Evolutionary conservation across 331 rosid species (phyloP), one percentile per base, ranked within the genome.

Genomic region (Quercus tomentella): DNA sequence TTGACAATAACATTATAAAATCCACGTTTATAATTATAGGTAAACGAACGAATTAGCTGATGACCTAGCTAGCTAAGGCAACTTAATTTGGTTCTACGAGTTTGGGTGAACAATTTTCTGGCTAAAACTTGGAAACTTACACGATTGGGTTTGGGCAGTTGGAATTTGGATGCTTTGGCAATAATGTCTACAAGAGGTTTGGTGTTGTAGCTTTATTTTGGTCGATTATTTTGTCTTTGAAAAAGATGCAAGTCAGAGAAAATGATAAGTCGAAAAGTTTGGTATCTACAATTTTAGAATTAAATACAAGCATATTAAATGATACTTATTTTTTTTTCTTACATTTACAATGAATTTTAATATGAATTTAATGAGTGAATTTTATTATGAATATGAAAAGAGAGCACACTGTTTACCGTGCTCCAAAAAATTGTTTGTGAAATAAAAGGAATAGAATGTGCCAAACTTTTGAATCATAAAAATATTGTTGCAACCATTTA

Each of bases 41-140:
- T 77, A 3, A 54, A 41, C 80, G 21, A 43, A 21, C 60, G 55
- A 37, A 3, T 14, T 49, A 11, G 17, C 55, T 49, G 55, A 49
- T 49, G 55, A 4, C 55, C 55, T 49, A 49, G 55, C 17, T 41
- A 41, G 49, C 18, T 49, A 49, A 49, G 55, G 21, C 45, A 4
- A 72, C 69, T 21, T 41, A 41, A 41, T 41, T 21, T 54, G 20
- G 58, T 66, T n/a, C 4, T 7, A 55, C 8, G 49, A 15, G 2
- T 41, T 25, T 81, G 20, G 81, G 79, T 70, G 57, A 78, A 78
- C 86, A 62, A 78, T 55, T 28, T 55, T 6, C 18, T 31, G 61
- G 73, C 73, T 31, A 23, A 30, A 72, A 56, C 17, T 23, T 26
- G 41, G 70, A 18, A 3, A 33, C 52, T 56, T 75, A 81, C 58